Conservation (phyloP, 2,329 filamentous ascomycete genomes). For the Calonectria pseudoturangicola region DNA sequence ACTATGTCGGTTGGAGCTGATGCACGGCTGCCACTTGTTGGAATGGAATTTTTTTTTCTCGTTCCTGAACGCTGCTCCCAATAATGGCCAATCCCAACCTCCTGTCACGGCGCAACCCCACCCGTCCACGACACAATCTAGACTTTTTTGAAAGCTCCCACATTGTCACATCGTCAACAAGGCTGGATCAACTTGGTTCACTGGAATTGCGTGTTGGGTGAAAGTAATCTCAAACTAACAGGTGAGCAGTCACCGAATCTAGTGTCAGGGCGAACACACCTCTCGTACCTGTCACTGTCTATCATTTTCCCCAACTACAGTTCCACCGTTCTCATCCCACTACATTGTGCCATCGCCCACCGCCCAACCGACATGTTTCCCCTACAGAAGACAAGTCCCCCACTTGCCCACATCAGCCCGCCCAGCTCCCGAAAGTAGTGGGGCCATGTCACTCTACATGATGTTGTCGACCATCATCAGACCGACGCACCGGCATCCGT, state of each 20-base stretch:
- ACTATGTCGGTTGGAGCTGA: constrained; percentile 30
- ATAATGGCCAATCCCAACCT: constrained; percentile 33
- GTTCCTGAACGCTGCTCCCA: constrained; percentile 19
- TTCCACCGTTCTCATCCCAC: constrained; percentile 31
- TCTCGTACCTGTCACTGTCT: not conserved
- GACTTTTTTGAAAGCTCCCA: constrained; percentile 28
- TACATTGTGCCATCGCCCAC: constrained; percentile 51
- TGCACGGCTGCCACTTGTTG: constrained; percentile 20
- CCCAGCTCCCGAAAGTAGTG: constrained; percentile 51
- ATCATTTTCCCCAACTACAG: constrained; percentile 16
- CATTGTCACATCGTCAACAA: constrained; percentile 16
- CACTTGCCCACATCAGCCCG: constrained; percentile 53
- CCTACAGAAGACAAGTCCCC: constrained; percentile 46
- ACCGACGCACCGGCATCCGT: constrained; percentile 41
- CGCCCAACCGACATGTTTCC: constrained; percentile 50
- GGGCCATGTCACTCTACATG: constrained; percentile 49
- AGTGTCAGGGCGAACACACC: not conserved
- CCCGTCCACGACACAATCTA: constrained; percentile 33
- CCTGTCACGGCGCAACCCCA: constrained; percentile 28
- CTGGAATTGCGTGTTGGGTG: constrained; percentile 13
- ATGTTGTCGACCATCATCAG: constrained; percentile 27
- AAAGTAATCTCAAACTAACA: not conserved
- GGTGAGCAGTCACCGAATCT: not conserved
- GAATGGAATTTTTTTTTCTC: constrained; percentile 29
- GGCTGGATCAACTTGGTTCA: not conserved